Percentiles rank a stretch among this genome's conserved stretches.
phyloP scores from a whole-genome alignment of 2,329 filamentous ascomycete genomes.

The Ambrosiella xylebori region DNA sequence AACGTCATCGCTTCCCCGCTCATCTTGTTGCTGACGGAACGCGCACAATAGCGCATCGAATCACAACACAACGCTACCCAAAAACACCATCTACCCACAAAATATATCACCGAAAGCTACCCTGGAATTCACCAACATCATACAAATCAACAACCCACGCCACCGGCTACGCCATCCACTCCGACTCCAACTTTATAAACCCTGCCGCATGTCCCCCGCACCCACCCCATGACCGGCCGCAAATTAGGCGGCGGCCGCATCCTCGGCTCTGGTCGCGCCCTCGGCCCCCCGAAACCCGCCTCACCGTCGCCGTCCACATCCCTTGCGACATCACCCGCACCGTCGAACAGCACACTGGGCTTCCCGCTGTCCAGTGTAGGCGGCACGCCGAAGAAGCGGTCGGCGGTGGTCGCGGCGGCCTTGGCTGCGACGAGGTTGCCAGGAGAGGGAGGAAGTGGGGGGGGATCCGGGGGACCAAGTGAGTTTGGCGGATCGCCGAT shows the following conservation, averaged over 20 bases:
- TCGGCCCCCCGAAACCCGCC: slow-evolving; percentile 41
- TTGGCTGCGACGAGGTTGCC: slow-evolving; percentile 1
- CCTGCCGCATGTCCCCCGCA: neutral
- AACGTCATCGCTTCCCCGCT: no score
- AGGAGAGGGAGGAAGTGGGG: neutral
- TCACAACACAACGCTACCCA: no score
- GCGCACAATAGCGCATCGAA: no score
- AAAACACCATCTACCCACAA: no score
- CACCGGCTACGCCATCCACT: neutral
- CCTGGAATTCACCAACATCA: neutral
- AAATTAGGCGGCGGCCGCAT: slow-evolving; percentile 86
- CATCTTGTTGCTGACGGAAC: no score
- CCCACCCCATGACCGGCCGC: slow-evolving; percentile 51
- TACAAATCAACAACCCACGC: neutral
- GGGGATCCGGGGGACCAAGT: neutral
- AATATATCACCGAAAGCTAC: no score
- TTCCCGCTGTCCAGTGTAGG: neutral
- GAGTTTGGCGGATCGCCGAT: slow-evolving; percentile 39
- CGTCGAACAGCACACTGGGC: slow-evolving; percentile 2
- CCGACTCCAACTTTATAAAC: neutral
- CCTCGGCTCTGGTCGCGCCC: slow-evolving; percentile 68
- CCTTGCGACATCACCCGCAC: slow-evolving; percentile 9
- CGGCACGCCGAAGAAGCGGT: neutral
- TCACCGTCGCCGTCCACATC: slow-evolving; percentile 26
- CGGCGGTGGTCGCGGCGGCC: neutral